phyloP scores from a whole-genome alignment of 129 eudicot species.

The Silybum marianum region DNA sequence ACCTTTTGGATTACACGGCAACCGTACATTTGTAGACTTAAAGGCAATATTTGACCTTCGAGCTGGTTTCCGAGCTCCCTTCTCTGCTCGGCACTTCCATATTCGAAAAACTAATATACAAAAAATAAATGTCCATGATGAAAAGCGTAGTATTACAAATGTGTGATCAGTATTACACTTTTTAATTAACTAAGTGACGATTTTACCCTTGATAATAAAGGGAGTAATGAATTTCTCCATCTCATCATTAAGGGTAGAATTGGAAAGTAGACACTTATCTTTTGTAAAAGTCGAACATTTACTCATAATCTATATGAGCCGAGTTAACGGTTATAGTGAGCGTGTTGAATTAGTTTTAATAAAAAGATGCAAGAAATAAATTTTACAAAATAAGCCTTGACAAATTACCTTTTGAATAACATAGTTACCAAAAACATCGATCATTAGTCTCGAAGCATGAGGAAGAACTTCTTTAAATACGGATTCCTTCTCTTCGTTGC shows the following conservation, averaged over 20 bases:
- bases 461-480: constrained; percentile 77
- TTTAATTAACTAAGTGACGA: neutral
- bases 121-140: neutral
- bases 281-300: neutral
- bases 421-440: constrained; percentile 86
- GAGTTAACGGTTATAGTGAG: neutral
- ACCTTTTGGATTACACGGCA: constrained; percentile 94
- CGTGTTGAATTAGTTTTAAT: neutral
- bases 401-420: constrained; percentile 75
- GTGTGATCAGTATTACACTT: neutral
- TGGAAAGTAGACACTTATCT: neutral
- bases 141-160: neutral
- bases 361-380: constrained; percentile 3
- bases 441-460: constrained; percentile 57
- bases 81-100: constrained; percentile 62
- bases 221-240: neutral
- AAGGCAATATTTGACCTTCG: constrained; percentile 51
- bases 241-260: neutral
- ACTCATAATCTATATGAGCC: neutral
- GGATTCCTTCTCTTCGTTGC: constrained; percentile 53
- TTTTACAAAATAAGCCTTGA: neutral
- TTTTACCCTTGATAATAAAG: neutral
- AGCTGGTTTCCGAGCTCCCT: constrained; percentile 60
- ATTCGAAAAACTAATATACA: constrained; percentile 54
- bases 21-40: constrained; percentile 89